A percentile compares a stretch with the other conserved stretches of the same genome.
phyloP scores from a whole-genome alignment of 2,329 filamentous ascomycete genomes.

The Ascochyta rabiei region DNA sequence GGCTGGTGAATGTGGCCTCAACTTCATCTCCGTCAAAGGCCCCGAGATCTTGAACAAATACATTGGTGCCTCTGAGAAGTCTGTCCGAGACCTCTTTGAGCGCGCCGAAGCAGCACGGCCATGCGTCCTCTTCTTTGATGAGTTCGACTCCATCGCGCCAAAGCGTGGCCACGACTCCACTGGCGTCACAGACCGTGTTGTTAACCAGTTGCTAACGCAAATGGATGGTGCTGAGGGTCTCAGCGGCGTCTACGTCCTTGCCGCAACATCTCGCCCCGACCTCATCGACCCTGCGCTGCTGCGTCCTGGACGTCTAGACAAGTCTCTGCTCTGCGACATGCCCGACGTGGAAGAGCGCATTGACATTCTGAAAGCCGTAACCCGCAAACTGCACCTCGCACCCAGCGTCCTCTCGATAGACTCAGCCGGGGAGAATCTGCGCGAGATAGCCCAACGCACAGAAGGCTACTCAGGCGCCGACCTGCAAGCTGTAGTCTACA shows the following conservation, averaged over 20 bases:
- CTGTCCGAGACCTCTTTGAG: constrained; percentile 92
- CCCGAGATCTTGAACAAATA: constrained; percentile 99
- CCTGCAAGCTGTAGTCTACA: constrained; percentile 92
- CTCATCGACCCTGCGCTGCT: constrained; percentile 93
- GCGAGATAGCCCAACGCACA: constrained; percentile 78
- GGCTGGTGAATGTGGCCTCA: constrained; percentile 95
- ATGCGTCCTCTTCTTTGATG: constrained; percentile 97
- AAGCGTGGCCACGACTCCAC: constrained; percentile 97
- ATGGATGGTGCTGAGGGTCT: constrained; percentile 98
- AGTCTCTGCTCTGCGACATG: constrained; percentile 90
- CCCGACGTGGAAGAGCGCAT: constrained; percentile 78
- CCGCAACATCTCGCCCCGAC: constrained; percentile 91
- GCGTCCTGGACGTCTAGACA: constrained; percentile 89
- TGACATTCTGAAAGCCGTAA: constrained; percentile 87
- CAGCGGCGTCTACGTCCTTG: constrained; percentile 93
- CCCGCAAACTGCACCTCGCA: constrained; percentile 76
- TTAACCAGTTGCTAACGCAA: constrained; percentile 96
- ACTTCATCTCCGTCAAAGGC: constrained; percentile 98
- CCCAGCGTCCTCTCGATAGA: constrained; percentile 63
- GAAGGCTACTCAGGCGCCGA: constrained; percentile 94
- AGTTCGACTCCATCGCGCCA: constrained; percentile 97
- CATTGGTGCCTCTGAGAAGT: constrained; percentile 96
- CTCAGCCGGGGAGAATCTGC: constrained; percentile 53
- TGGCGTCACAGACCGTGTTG: constrained; percentile 96
- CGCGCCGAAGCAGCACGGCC: constrained; percentile 88